Evolutionary conservation across 768 basidiomycete genomes (phyloP), one percentile per base, ranked within the genome.

Genomic region (Gymnopilus dilepis): DNA sequence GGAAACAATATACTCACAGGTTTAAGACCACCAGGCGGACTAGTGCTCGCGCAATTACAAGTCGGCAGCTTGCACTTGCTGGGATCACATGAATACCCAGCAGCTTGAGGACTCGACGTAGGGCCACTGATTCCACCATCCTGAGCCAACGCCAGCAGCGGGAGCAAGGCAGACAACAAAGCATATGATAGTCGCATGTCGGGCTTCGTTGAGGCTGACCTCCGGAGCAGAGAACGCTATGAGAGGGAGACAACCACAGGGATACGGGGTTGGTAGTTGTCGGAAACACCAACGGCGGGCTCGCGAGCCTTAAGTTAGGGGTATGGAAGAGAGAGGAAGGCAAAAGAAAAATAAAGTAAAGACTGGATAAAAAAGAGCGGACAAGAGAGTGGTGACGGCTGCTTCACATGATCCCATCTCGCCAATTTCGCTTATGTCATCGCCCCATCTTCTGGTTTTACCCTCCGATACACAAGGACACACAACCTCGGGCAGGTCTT

Each of bases 1-100:
- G n/a, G n/a, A n/a, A n/a, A n/a, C n/a, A n/a, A n/a, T n/a, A n/a
- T 21, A 78, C 87, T 78, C 64, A 89, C 86, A 21, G 89, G 85
- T 15, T 74, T 70, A 11, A 92, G 77, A 3, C 90, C 91, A 58
- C 90, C 91, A 12, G 91, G 91, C 3, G 90, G 88, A 62, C 75
- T 84, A 1, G 87, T 83, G 66, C 88, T 90, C 4, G 91, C 91
- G 66, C 90, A 92, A 68, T 86, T 81, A 70, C 91, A 94, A 54
- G 78, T 74, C 0, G 91, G 91, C 5, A 92, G 79, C 75, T 85
- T 77, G 76, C 91, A 94, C 61, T 79, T 76, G 11, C 73, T 73
- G 0, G 88, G 31, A 66, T 92, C 88, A 70, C 91, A 93, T 7
- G 84, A 85, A 73, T 94, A 92, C 8, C 85, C 86, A 0, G 88